These are phyloP conservation scores for Penicillium bovifimosum DNA, from an alignment of 495 filamentous ascomycete species.

Conservation along the genomic window DNA sequence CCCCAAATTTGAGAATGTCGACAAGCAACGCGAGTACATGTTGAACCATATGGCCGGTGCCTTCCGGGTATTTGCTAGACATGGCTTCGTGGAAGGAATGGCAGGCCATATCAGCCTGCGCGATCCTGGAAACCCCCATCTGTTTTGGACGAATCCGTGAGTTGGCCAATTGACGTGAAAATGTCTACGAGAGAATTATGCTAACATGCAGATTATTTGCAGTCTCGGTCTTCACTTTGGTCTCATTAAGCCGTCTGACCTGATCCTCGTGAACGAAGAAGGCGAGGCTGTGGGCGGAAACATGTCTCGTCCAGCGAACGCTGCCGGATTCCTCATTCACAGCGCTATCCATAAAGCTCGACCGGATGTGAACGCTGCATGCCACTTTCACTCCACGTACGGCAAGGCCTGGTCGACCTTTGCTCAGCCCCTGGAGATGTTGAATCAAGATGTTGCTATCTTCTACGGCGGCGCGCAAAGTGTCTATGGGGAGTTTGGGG, in stretches of 20 bases:
- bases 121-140: constrained; percentile 24
- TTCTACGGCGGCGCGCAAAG: constrained; percentile 46
- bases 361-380: not conserved
- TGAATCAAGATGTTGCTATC: constrained; percentile 45
- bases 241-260: constrained; percentile 25
- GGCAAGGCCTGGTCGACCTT: constrained; percentile 25
- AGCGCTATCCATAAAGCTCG: not conserved
- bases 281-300: constrained; percentile 36
- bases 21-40: not conserved
- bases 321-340: not conserved
- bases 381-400: not conserved
- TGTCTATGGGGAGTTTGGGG: constrained; percentile 51
- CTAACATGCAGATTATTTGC: not conserved
- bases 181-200: not conserved
- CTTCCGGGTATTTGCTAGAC: constrained; percentile 27
- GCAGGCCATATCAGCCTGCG: constrained; percentile 30
- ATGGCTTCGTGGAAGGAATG: constrained; percentile 30
- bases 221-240: constrained; percentile 25
- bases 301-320: not conserved
- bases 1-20: constrained; percentile 23
- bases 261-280: constrained; percentile 22
- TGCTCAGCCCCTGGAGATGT: constrained; percentile 25
- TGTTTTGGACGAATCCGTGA: constrained; percentile 22
- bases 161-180: not conserved
- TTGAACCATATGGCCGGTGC: constrained; percentile 45